A percentile compares a stretch with the other conserved stretches of the same genome.
Conservation (phyloP, 768 basidiomycete species). For the Sarcodon sp. region DNA sequence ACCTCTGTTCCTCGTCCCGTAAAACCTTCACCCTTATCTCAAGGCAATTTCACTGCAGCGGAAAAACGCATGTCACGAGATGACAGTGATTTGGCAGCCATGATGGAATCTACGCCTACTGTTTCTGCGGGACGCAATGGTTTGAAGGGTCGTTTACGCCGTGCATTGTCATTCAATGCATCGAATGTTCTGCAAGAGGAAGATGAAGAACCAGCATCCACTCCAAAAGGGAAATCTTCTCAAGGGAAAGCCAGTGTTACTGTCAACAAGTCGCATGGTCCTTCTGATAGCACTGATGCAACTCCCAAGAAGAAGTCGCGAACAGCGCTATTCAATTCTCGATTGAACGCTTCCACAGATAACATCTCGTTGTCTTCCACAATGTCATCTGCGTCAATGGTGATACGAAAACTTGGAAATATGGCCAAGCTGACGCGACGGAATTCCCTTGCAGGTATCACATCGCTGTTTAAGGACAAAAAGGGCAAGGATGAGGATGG, state of each 20-base stretch:
- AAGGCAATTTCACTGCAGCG: constrained; percentile 45
- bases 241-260: constrained; percentile 3
- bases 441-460: constrained; percentile 85
- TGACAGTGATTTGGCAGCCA: constrained; percentile 54
- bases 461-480: constrained; percentile 89
- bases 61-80: constrained; percentile 72
- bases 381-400: constrained; percentile 88
- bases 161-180: constrained; percentile 59
- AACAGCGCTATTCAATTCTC: constrained; percentile 77
- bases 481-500: constrained; percentile 36
- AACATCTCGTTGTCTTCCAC: constrained; percentile 94
- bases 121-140: constrained; percentile 36
- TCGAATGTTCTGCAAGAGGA: constrained; percentile 44
- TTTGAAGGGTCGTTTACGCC: constrained; percentile 64
- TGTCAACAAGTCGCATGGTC: background rate
- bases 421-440: constrained; percentile 83
- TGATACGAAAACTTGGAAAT: constrained; percentile 90
- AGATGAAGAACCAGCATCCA: constrained; percentile 26
- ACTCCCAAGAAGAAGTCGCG: constrained; percentile 46
- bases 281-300: background rate
- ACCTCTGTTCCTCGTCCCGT: constrained; percentile 11
- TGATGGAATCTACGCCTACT: constrained; percentile 22
- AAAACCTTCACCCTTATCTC: constrained; percentile 56
- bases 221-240: constrained; percentile 6
- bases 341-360: constrained; percentile 80